Percentiles rank a stretch among this genome's conserved stretches.
Conservation (phyloP, 352 stramenopile species). For the Phytophthora foliorum region DNA sequence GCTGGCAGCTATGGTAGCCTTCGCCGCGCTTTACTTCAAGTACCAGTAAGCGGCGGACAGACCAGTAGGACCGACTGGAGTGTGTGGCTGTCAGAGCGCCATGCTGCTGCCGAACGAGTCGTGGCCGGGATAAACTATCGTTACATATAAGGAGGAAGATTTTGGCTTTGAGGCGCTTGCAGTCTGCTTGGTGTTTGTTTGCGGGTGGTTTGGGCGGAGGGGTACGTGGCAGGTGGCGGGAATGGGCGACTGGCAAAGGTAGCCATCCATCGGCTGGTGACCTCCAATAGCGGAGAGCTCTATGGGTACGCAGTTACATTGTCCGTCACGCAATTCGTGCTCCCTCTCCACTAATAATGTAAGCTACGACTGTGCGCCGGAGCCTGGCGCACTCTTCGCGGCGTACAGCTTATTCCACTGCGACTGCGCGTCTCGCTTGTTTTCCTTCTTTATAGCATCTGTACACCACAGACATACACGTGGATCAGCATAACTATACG, state of each 20-base stretch:
- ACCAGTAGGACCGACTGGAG: slow-evolving; percentile 6
- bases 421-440: slow-evolving; percentile 71
- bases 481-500: background rate
- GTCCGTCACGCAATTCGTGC: slow-evolving; percentile 4
- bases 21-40: slow-evolving; percentile 71
- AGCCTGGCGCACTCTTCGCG: slow-evolving; percentile 52
- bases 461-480: background rate
- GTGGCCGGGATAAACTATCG: slow-evolving; percentile 38
- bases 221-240: background rate
- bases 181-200: background rate
- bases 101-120: slow-evolving; percentile 10
- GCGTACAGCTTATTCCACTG: slow-evolving; percentile 88
- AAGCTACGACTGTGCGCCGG: slow-evolving; percentile 19
- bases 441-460: slow-evolving; percentile 89
- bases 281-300: too few species aligned
- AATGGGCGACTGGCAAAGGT: slow-evolving; percentile 9
- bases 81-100: slow-evolving; percentile 24
- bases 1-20: slow-evolving; percentile 56
- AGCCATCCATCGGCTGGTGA: slow-evolving; percentile 8
- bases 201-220: background rate
- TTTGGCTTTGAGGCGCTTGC: slow-evolving; percentile 28
- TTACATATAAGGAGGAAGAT: slow-evolving; percentile 44
- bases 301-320: slow-evolving; percentile 33
- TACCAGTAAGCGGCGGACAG: slow-evolving; percentile 38
- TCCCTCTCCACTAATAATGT: slow-evolving; percentile 1